Base-by-base conservation (phyloP, 257 asterid genomes). In the Salvia rosmarinus region DNA sequence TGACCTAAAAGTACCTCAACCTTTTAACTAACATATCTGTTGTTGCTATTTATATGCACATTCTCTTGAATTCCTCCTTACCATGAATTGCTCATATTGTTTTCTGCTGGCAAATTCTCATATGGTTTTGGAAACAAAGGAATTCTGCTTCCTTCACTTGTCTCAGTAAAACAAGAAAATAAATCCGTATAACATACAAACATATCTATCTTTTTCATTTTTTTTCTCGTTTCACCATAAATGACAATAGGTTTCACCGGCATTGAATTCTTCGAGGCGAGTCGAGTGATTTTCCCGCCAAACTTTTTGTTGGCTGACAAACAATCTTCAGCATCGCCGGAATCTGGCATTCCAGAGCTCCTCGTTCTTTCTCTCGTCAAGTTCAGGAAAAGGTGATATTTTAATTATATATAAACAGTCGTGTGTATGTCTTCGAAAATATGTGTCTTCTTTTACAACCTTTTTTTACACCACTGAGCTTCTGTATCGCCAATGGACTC, bases 231-330 rank as follows among this genome's bases (percentile, higher is more conserved):
- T 50, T 20, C 65, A 54, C 84, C 89, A 80, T 91, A 91, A 91
- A 91, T 91, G 97, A 87, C 96, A 82, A 90, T 23, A 89, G 74
- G 74, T 68, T 70, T 82, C 64, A 17, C 76, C 56, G 85, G 85
- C 34, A 39, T 76, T 80, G 54, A 73, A 68, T 56, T 30, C 20
- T 64, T 68, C 40, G 67, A 68, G 60, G 82, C 64, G 75, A 79
- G 71, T 65, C 75, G 32, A 75, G 59, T 44, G 51, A 68, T 59
- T 71, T 73, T 80, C 72, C 64, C 73, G 78, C 81, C 82, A 34
- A 21, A 51, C 5, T 62, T 50, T 44, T 20, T 11, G 21, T 23
- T 75, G 1, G 72, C 79, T 0, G 83, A 78, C 43, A 82, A 59
- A 4, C 73, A 71, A 10, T 87, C 86, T 25, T 83, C 87, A 0